Evolutionary conservation across 1,284 basidiomycete species (phyloP), one percentile per base, ranked within the genome.

Genomic region (Marasmius tenuissimus): DNA sequence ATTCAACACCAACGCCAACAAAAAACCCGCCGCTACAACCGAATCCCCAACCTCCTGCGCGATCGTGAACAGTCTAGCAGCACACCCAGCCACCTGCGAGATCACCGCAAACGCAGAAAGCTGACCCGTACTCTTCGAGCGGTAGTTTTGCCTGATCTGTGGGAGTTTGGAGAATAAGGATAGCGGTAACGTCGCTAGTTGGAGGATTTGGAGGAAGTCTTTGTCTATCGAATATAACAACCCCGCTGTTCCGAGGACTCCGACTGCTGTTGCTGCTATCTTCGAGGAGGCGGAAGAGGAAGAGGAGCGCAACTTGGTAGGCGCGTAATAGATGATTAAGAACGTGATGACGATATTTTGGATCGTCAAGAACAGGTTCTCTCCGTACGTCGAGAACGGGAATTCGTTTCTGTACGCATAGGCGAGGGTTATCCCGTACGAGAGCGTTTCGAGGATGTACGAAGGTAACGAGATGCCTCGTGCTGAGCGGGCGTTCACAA

Each of bases 341-440:
- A 93, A 79, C 35, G 91, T 93, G 73, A 96, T 92, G 75, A 91
- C 66, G 66, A 89, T 80, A 76, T 96, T 95, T 73, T 96, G 93
- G 51, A 93, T 69, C 27, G 92, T 89, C 59, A 97, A 83, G 83
- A 96, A 96, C 64, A 93, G 73, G 78, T 95, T 96, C 75, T 97
- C 94, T 70, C 96, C 96, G 67, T 97, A 98, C 0, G 96, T 97
- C 40, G 92, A 94, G 81, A 97, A 96, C 0, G 96, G 94, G 73
- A 96, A 96, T 22, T 80, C 75, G 71, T 92, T 90, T 45, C 94
- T 83, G 65, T 87, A 87, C 3, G 94, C 91, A 76, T 98, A 98
- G n/a, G 85, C 85, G 45, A 94, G 83, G 0, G 88, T 93, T 71
- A 97, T 94, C 45, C 89, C 91, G 70, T 96, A 97, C 0, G 93